These are phyloP conservation scores for Microbotryum silenes-acaulis DNA, from an alignment of 1,284 basidiomycete species.

Conservation along the genomic window DNA sequence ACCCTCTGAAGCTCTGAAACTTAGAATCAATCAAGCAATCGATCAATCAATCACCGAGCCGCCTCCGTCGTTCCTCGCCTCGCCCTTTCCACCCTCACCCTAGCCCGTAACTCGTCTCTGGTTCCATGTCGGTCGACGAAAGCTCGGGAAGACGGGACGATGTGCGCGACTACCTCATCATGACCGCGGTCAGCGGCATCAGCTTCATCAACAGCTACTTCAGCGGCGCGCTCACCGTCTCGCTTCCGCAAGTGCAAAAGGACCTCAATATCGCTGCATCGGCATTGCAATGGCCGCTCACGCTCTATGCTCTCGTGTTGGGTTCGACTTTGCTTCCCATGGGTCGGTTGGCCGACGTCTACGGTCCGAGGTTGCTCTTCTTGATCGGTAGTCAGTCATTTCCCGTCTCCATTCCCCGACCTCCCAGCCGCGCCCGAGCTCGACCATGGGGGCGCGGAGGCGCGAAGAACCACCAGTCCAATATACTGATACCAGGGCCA, in stretches of 20 bases:
- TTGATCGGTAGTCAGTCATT: slow-evolving; percentile 50
- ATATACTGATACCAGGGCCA: background rate
- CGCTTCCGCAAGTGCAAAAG: slow-evolving; percentile 55
- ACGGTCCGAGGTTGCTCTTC: slow-evolving; percentile 48
- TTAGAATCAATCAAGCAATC: no score
- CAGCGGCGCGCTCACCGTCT: slow-evolving; percentile 48
- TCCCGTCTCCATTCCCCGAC: no score
- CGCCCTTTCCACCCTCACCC: no score
- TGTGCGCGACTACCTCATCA: no score
- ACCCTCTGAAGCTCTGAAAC: no score
- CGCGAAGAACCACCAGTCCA: background rate
- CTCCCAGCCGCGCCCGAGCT: background rate
- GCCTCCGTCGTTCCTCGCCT: no score
- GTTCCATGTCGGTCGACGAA: no score
- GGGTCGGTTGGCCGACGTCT: slow-evolving; percentile 44
- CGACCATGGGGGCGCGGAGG: background rate
- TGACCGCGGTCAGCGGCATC: no score
- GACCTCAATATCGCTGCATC: slow-evolving; percentile 49
- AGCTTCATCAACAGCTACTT: slow-evolving; percentile 31
- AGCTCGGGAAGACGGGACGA: no score
- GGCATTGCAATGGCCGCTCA: slow-evolving; percentile 59
- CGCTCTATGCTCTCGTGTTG: slow-evolving; percentile 50
- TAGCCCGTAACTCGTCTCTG: no score
- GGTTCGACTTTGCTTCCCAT: slow-evolving; percentile 52
- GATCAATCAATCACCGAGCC: no score